Conservation (phyloP, 257 asterid genomes). For the Craterostigma plantagineum region DNA sequence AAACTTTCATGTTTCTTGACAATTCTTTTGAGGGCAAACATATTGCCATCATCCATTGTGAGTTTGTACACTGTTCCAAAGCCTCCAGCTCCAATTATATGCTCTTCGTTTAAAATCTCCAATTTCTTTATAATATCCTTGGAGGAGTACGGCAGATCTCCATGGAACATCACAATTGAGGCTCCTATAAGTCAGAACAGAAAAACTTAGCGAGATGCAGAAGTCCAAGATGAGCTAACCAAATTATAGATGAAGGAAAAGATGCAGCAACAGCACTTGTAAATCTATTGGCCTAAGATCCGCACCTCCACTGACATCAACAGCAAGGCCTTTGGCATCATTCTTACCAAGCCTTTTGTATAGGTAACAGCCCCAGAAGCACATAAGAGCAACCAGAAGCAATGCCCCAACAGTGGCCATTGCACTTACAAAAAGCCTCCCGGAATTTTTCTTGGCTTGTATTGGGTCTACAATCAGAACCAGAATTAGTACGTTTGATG, state of each 20-base stretch:
- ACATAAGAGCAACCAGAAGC: conserved; percentile 89
- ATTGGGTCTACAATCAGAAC: conserved; percentile 22
- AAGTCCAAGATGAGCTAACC: too few relatives aligned
- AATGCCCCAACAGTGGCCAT: conserved; percentile 86
- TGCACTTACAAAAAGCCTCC: conserved; percentile 74
- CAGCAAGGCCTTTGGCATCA: conserved; percentile 50
- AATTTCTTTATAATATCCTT: conserved; percentile 70
- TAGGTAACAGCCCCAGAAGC: conserved; percentile 88
- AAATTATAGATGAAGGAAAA: too few relatives aligned
- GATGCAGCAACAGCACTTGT: too few relatives aligned
- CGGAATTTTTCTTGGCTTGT: conserved; percentile 64
- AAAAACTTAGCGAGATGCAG: too few relatives aligned
- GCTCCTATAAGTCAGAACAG: conserved; percentile 39
- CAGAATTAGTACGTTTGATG: neutral
- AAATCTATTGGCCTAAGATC: neutral
- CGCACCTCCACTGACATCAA: conserved; percentile 74
- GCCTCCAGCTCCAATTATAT: conserved; percentile 79
- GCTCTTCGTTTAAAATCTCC: conserved; percentile 69
- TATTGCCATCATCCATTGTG: conserved; percentile 61
- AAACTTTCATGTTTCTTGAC: conserved; percentile 58
- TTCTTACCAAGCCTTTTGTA: conserved; percentile 75
- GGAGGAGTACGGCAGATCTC: conserved; percentile 87
- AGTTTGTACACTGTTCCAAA: conserved; percentile 89
- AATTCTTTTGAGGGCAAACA: conserved; percentile 65
- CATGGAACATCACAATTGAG: conserved; percentile 87